These are phyloP conservation scores for Phanerochaete carnosa DNA, from an alignment of 768 basidiomycete species.

Conservation along the genomic window DNA sequence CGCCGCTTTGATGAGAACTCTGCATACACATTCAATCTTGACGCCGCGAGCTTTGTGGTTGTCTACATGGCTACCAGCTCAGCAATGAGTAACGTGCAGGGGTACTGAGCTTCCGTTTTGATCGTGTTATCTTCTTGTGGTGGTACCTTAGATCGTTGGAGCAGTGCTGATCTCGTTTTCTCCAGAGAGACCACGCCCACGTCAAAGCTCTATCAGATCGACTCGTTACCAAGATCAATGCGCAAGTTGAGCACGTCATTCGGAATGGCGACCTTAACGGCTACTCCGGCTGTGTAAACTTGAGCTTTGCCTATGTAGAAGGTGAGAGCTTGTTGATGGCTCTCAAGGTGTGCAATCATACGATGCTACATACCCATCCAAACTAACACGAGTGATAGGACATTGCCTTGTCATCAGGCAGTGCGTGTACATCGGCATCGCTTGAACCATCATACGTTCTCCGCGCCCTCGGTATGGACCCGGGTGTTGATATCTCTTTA, in stretches of 20 bases:
- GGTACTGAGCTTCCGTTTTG: slow-evolving; percentile 68
- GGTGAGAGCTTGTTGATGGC: slow-evolving; percentile 98
- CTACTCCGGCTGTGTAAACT: slow-evolving; percentile 94
- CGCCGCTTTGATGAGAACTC: slow-evolving; percentile 28
- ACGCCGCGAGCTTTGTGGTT: slow-evolving; percentile 19
- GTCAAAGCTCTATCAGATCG: slow-evolving; percentile 75
- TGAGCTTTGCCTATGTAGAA: slow-evolving; percentile 95
- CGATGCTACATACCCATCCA: background rate
- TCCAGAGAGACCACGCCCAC: slow-evolving; percentile 75
- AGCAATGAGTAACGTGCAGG: slow-evolving; percentile 80
- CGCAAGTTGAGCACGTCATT: slow-evolving; percentile 84
- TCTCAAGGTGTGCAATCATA: slow-evolving; percentile 62
- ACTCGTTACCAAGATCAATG: slow-evolving; percentile 76
- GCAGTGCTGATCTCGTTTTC: slow-evolving; percentile 6
- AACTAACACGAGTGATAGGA: slow-evolving; percentile 49
- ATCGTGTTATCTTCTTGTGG: background rate
- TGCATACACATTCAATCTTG: slow-evolving; percentile 18
- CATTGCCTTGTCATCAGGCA: slow-evolving; percentile 95
- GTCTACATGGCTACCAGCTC: slow-evolving; percentile 50
- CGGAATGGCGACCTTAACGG: slow-evolving; percentile 91
- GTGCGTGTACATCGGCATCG: slow-evolving; percentile 97
- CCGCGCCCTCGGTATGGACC: slow-evolving; percentile 74
- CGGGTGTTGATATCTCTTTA: background rate
- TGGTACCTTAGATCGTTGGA: background rate
- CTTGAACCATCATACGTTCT: slow-evolving; percentile 98